A percentile compares a stretch with the other conserved stretches of the same genome.
phyloP scores from a whole-genome alignment of 1,284 basidiomycete species.

The Ceratobasidium sp. region DNA sequence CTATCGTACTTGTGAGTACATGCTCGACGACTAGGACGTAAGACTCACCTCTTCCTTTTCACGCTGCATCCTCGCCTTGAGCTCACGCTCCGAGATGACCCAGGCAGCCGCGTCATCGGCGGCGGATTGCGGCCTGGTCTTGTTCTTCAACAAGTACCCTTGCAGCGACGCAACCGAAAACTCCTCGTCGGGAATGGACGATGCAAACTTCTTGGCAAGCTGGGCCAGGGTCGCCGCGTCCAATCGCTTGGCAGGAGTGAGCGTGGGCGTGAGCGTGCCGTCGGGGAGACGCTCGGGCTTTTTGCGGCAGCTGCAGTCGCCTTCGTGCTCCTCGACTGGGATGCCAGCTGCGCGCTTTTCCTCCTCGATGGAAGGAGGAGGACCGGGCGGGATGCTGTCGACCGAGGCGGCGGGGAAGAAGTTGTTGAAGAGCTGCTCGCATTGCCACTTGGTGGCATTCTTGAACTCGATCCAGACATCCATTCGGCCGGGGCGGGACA shows the following conservation, averaged over 20 bases:
- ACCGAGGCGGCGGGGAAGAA: conserved; percentile 72
- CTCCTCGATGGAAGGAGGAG: conserved; percentile 23
- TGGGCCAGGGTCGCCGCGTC: conserved; percentile 64
- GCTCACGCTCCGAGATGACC: conserved; percentile 73
- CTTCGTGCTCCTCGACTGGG: conserved; percentile 29
- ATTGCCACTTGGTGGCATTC: conserved; percentile 81
- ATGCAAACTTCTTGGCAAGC: conserved; percentile 75
- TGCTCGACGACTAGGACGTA: background rate
- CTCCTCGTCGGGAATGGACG: conserved; percentile 75
- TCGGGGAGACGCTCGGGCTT: background rate
- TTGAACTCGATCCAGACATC: conserved; percentile 90
- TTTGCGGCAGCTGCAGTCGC: conserved; percentile 19
- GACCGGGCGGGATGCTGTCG: conserved; percentile 29
- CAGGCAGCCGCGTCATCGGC: conserved; percentile 67
- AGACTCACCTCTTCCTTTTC: conserved; percentile 63
- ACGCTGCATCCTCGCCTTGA: conserved; percentile 69
- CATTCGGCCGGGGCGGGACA: conserved; percentile 85
- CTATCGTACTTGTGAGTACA: background rate
- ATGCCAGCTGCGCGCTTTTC: conserved; percentile 30
- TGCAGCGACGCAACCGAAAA: conserved; percentile 86
- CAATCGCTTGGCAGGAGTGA: conserved; percentile 52
- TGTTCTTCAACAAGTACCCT: conserved; percentile 82
- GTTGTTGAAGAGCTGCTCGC: conserved; percentile 80
- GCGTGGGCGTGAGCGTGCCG: conserved; percentile 38
- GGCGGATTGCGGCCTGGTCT: conserved; percentile 74